These are phyloP conservation scores for Ogataea nonfermentans DNA, from an alignment of 805 yeast species.

Conservation along the genomic window DNA sequence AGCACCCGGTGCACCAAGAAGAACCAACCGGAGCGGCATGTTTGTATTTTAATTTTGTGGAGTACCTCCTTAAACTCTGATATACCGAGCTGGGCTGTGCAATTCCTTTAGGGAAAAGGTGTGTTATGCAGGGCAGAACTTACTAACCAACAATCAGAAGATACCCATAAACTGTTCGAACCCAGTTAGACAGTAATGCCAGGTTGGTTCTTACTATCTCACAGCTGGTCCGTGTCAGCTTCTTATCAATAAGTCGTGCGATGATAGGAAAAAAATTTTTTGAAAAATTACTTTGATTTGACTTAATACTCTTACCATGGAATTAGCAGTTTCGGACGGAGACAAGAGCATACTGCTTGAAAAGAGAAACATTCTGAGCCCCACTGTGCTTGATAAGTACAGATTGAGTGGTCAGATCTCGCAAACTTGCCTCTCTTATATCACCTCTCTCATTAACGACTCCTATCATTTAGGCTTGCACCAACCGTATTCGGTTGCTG, in stretches of 20 bases:
- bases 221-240: background rate
- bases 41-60: too few relatives aligned
- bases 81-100: too few relatives aligned
- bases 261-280: slow-evolving; percentile 10
- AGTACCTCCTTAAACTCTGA: too few relatives aligned
- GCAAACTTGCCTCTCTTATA: slow-evolving; percentile 74
- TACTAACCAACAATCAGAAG: too few relatives aligned
- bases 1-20: slow-evolving; percentile 93
- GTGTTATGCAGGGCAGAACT: too few relatives aligned
- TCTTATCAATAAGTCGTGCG: slow-evolving; percentile 10
- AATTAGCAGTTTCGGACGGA: slow-evolving; percentile 69
- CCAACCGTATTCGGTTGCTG: slow-evolving; percentile 53
- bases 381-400: slow-evolving; percentile 70
- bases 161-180: too few relatives aligned
- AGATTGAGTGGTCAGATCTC: slow-evolving; percentile 86
- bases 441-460: slow-evolving; percentile 65
- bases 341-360: slow-evolving; percentile 72
- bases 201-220: slow-evolving; percentile 5
- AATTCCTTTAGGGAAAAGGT: too few relatives aligned
- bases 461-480: slow-evolving; percentile 62
- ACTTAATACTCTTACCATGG: slow-evolving; percentile 44
- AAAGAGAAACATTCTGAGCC: slow-evolving; percentile 66
- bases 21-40: slow-evolving; percentile 59
- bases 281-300: slow-evolving; percentile 6
- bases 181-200: too few relatives aligned